These are phyloP conservation scores for Crepidotus variabilis DNA, from an alignment of 768 basidiomycete species.

Conservation along the genomic window DNA sequence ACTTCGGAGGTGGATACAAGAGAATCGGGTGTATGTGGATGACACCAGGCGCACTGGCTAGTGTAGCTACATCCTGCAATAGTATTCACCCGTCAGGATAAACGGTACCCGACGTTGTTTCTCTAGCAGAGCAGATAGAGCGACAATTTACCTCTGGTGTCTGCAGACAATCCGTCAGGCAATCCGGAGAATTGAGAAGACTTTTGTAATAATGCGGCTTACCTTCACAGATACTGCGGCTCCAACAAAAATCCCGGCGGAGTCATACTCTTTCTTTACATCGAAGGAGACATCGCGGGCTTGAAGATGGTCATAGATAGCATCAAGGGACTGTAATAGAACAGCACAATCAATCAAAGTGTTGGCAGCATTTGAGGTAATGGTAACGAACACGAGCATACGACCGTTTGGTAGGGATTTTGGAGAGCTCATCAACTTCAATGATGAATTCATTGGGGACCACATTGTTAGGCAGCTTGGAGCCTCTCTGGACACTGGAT, in stretches of 20 bases:
- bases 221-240: slow-evolving; percentile 49
- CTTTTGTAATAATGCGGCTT: slow-evolving; percentile 11
- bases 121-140: not conserved
- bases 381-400: slow-evolving; percentile 19
- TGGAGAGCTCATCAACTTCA: slow-evolving; percentile 42
- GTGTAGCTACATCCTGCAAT: slow-evolving; percentile 41
- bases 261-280: slow-evolving; percentile 50
- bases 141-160: slow-evolving; percentile 17
- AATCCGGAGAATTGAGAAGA: slow-evolving; percentile 12
- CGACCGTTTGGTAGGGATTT: slow-evolving; percentile 34
- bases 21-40: slow-evolving; percentile 54
- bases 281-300: slow-evolving; percentile 40
- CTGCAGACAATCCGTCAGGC: slow-evolving; percentile 7
- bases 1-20: slow-evolving; percentile 39
- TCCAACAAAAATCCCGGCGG: slow-evolving; percentile 53
- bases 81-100: not conserved
- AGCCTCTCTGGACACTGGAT: slow-evolving; percentile 33
- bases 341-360: not conserved
- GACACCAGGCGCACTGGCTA: slow-evolving; percentile 46
- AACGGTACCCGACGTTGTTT: not conserved
- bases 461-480: slow-evolving; percentile 26
- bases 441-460: slow-evolving; percentile 55
- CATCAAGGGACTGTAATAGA: slow-evolving; percentile 40
- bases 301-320: slow-evolving; percentile 42
- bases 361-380: not conserved